Conservation (phyloP, 78 protist genomes). For the Dictyostelium intermedium region DNA sequence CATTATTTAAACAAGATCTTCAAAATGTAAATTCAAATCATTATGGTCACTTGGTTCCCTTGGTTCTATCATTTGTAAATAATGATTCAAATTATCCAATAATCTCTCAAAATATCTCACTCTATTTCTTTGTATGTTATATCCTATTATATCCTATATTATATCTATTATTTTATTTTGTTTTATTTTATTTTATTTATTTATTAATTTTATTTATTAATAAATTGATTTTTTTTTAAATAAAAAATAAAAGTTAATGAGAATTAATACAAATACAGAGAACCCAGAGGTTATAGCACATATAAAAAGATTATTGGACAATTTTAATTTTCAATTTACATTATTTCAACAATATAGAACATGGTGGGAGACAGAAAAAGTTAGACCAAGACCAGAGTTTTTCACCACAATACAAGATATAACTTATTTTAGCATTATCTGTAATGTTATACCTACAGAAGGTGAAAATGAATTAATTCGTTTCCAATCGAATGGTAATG, state of each 20-base stretch:
- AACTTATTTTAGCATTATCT: neutral
- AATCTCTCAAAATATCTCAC: neutral
- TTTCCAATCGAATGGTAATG: neutral
- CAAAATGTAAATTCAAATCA: neutral
- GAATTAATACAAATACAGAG: neutral
- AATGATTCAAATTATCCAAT: neutral
- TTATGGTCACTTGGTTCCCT: neutral
- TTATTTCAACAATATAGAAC: neutral
- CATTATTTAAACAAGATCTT: neutral
- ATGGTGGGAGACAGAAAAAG: neutral
- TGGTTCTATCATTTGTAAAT: neutral
- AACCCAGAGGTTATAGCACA: neutral
- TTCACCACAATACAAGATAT: neutral
- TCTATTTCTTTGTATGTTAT: conserved; percentile 8
- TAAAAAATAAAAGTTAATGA: neutral
- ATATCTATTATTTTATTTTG: neutral
- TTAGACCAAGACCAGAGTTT: neutral
- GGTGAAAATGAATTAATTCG: neutral
- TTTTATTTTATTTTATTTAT: neutral
- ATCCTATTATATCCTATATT: too few relatives aligned
- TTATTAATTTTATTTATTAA: neutral
- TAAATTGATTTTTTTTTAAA: neutral
- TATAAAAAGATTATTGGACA: neutral
- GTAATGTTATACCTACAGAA: neutral
- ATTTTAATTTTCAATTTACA: neutral